Base-by-base conservation (phyloP, 2,329 filamentous ascomycete species). In the Beauveria sp. region DNA sequence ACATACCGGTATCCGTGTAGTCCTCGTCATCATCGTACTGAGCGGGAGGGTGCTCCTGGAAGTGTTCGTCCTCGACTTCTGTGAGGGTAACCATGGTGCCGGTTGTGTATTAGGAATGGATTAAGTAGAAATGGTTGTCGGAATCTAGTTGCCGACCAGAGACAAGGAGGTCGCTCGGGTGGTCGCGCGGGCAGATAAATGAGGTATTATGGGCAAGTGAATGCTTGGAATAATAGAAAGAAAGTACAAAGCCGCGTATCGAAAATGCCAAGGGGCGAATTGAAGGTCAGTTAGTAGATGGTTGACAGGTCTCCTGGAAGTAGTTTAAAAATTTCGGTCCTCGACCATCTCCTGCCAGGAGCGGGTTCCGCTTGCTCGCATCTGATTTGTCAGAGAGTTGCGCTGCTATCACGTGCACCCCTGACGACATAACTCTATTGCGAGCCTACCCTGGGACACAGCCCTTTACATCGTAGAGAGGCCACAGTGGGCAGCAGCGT, bases 1-100 rank as follows among this genome's bases (percentile, higher is more conserved):
- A 76, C 81, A 67, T 84, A 96, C 93, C 93, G 66, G 90, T 93
- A 75, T 97, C 93, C 67, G 90, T 95, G 81, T 90, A 96, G 80
- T 96, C 93, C 73, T 93, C 93, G 78, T 93, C 91, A 73, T 93
- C 91, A 63, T 96, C 91, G 69, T 95, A 88, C 68, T 92, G 88
- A 64, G 87, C 85, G 62, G 84, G 81, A 65, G 86, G 78, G 71
- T 89, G 87, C 68, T 82, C 79, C 78, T 88, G 83, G 82, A 97
- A 96, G 78, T 96, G 90, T 83, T 97, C 93, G 75, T 98, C 93
- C 74, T 96, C 88, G 73, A 98, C 93, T 82, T 98, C 93, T 74
- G 91, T 90, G 74, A 98, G 90, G 79, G 93, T 91, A 77, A 98
- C 93, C 93, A 98, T 97, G 70, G 76, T 87, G 78, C 62, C 66